phyloP scores from a whole-genome alignment of 169 alveolate species.

The Cryptosporidium viatorum region DNA sequence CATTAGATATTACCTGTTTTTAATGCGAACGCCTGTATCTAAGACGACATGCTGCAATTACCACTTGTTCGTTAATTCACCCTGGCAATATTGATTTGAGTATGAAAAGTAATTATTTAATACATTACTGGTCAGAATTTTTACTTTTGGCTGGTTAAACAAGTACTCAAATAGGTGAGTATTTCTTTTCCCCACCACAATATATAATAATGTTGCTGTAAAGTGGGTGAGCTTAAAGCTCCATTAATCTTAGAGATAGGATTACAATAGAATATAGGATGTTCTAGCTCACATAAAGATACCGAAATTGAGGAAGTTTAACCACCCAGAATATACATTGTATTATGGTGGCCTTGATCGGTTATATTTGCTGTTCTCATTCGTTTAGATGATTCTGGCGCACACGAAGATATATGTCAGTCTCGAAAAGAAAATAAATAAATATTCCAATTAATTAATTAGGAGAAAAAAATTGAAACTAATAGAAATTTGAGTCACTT shows the following conservation, averaged over 20 bases:
- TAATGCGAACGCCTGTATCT: constrained; percentile 53
- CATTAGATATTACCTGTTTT: neutral
- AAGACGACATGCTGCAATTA: constrained; percentile 44
- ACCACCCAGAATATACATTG: neutral
- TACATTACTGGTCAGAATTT: neutral
- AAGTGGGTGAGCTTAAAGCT: neutral
- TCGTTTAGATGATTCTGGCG: constrained; percentile 29
- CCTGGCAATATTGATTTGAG: constrained; percentile 36
- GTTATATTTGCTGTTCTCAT: neutral
- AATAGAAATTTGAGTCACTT: neutral
- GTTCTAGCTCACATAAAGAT: constrained; percentile 27
- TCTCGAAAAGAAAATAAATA: neutral
- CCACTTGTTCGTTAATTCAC: constrained; percentile 68
- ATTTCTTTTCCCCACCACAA: neutral
- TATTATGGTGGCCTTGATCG: constrained; percentile 24
- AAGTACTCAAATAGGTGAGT: constrained; percentile 1
- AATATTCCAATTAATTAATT: neutral
- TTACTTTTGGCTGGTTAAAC: neutral
- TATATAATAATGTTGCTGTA: neutral
- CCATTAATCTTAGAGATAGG: constrained; percentile 1
- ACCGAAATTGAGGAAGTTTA: constrained; percentile 2
- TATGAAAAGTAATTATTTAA: neutral
- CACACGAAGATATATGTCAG: neutral
- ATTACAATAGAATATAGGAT: constrained; percentile 14
- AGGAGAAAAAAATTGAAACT: neutral